Conservation (phyloP, 2,329 filamentous ascomycete genomes). For the Cercospora nicotianae region DNA sequence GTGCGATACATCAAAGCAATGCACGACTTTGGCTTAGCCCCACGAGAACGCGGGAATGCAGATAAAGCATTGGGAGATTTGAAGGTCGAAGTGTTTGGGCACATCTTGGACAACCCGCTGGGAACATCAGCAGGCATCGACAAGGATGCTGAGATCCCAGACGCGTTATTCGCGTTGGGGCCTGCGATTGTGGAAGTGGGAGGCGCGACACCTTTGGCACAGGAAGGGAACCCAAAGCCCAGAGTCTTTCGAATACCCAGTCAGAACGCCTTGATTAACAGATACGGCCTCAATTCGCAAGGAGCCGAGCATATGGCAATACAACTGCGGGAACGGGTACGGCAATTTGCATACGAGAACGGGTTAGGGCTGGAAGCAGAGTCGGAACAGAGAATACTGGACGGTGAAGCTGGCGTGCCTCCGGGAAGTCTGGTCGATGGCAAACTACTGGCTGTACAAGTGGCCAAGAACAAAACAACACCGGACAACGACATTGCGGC, state of each 20-base stretch:
- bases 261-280: constrained; percentile 87
- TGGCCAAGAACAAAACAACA: constrained; percentile 95
- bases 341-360: constrained; percentile 69
- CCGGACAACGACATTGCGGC: constrained; percentile 81
- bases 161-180: constrained; percentile 79
- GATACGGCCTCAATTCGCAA: constrained; percentile 90
- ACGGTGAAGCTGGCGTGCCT: constrained; percentile 74
- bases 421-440: constrained; percentile 77
- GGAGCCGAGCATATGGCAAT: constrained; percentile 86
- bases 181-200: constrained; percentile 89
- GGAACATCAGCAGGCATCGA: constrained; percentile 95
- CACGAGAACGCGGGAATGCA: constrained; percentile 71
- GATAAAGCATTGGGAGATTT: constrained; percentile 55
- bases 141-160: constrained; percentile 87
- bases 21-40: constrained; percentile 73
- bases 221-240: constrained; percentile 82
- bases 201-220: constrained; percentile 82
- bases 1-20: constrained; percentile 70
- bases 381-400: constrained; percentile 70
- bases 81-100: constrained; percentile 70
- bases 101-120: constrained; percentile 77
- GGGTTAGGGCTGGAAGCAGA: constrained; percentile 65
- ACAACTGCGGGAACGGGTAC: constrained; percentile 72
- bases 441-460: constrained; percentile 80
- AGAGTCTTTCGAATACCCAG: constrained; percentile 83